A percentile compares a stretch with the other conserved stretches of the same genome.
phyloP scores from a whole-genome alignment of 2,329 filamentous ascomycete genomes.

The Podosphaera fusca region DNA sequence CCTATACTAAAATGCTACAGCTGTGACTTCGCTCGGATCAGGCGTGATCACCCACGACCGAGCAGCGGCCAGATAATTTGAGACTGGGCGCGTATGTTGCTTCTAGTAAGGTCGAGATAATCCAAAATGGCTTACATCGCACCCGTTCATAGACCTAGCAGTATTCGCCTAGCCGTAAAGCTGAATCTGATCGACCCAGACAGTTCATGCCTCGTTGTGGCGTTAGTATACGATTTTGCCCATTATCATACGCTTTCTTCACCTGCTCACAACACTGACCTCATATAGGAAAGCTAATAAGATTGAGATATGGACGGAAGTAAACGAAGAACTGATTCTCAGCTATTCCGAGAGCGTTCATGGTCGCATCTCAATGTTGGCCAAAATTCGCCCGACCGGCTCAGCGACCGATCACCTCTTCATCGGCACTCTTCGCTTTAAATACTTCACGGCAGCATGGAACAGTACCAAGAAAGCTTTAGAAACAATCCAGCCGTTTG shows the following conservation, averaged over 20 bases:
- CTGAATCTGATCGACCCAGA: conserved; percentile 50
- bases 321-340: conserved; percentile 39
- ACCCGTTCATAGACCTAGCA: conserved; percentile 79
- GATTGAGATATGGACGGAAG: conserved; percentile 58
- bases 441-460: conserved; percentile 83
- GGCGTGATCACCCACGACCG: too few species aligned
- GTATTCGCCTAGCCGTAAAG: conserved; percentile 70
- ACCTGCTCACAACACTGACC: conserved; percentile 2
- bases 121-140: conserved; percentile 70
- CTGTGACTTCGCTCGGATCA: too few species aligned
- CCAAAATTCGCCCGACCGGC: conserved; percentile 54
- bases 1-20: too few species aligned
- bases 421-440: conserved; percentile 69
- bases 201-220: conserved; percentile 65
- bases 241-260: conserved; percentile 4
- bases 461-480: conserved; percentile 31
- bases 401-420: conserved; percentile 67
- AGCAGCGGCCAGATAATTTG: too few species aligned
- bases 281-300: conserved; percentile 52
- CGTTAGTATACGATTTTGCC: conserved; percentile 32
- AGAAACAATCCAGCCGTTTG: conserved; percentile 25
- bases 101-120: neutral
- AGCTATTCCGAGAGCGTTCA: conserved; percentile 52
- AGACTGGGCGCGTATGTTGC: too few species aligned
- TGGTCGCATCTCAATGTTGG: conserved; percentile 67